Percentiles rank a stretch among this genome's conserved stretches.
Conservation (phyloP, 192 early-diverging fungal genomes). For the Chytriomyces sp. region DNA sequence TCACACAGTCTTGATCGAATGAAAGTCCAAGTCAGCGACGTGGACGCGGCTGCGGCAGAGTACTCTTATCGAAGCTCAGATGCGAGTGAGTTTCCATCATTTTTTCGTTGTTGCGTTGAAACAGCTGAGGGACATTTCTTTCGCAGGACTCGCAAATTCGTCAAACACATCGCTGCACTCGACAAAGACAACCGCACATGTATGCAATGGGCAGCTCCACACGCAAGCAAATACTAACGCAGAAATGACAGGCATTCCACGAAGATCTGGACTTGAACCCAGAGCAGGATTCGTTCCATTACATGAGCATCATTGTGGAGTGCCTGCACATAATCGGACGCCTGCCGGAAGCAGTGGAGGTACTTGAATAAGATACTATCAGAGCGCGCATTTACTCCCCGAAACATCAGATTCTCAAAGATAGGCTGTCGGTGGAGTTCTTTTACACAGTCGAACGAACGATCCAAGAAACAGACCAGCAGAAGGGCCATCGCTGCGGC, state of each 20-base stretch:
- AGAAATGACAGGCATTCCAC: slow-evolving; percentile 6
- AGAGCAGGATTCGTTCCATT: slow-evolving; percentile 59
- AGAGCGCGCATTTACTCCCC: background rate
- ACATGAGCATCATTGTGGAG: slow-evolving; percentile 56
- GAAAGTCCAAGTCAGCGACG: background rate
- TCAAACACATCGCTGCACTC: too few relatives aligned
- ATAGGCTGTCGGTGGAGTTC: slow-evolving; percentile 52
- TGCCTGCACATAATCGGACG: slow-evolving; percentile 45
- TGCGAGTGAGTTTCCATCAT: too few relatives aligned
- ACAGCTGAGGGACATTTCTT: too few relatives aligned
- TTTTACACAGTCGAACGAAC: slow-evolving; percentile 60
- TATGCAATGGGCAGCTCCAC: too few relatives aligned
- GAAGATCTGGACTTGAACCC: slow-evolving; percentile 61
- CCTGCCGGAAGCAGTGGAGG: slow-evolving; percentile 56
- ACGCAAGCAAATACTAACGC: too few relatives aligned
- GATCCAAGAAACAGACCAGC: slow-evolving; percentile 55
- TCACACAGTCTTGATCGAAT: slow-evolving; percentile 52
- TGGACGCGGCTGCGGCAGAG: background rate
- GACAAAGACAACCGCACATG: too few relatives aligned
- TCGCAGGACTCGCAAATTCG: too few relatives aligned
- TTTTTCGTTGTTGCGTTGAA: too few relatives aligned
- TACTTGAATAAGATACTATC: slow-evolving; percentile 3
- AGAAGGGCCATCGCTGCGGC: background rate
- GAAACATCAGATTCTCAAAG: slow-evolving; percentile 37
- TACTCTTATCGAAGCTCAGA: background rate